Conservation (phyloP, 2,329 filamentous ascomycete genomes). For the Emmonsiellopsis sp. region DNA sequence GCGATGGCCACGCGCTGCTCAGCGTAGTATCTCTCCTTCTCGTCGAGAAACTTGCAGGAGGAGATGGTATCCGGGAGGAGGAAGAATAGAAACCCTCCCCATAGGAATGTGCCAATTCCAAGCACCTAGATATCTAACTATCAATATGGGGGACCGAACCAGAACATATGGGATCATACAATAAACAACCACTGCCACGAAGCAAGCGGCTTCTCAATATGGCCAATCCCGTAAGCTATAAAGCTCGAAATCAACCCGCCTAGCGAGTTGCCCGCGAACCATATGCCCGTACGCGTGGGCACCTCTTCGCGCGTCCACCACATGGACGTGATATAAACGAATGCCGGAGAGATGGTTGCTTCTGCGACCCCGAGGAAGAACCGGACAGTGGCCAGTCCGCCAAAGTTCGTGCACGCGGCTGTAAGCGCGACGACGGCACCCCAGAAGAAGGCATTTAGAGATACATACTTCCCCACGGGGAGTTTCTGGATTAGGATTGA, state of each 20-base stretch:
- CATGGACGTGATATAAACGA: constrained; percentile 47
- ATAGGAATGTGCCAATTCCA: constrained; percentile 42
- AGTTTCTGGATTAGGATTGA: constrained; percentile 36
- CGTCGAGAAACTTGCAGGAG: constrained; percentile 48
- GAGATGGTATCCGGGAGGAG: constrained; percentile 46
- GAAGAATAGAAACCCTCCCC: constrained; percentile 40
- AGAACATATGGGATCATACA: constrained; percentile 17
- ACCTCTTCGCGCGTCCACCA: constrained; percentile 51
- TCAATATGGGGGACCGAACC: neutral
- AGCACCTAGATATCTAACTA: constrained; percentile 18
- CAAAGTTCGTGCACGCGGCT: constrained; percentile 40
- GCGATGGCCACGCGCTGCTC: constrained; percentile 39
- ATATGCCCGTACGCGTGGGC: constrained; percentile 45
- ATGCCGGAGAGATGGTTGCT: constrained; percentile 45
- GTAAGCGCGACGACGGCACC: constrained; percentile 40
- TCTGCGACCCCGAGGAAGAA: constrained; percentile 48
- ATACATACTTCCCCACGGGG: constrained; percentile 42
- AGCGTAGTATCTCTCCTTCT: constrained; percentile 43
- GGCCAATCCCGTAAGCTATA: neutral
- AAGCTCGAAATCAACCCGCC: neutral
- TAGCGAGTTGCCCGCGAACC: constrained; percentile 35
- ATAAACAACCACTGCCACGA: constrained; percentile 53
- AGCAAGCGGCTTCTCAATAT: constrained; percentile 20
- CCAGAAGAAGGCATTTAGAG: constrained; percentile 38
- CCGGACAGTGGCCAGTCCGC: constrained; percentile 41